Evolutionary conservation across 2,329 filamentous ascomycete genomes (phyloP), one percentile per base, ranked within the genome.

Genomic region (Cercospora sojina): DNA sequence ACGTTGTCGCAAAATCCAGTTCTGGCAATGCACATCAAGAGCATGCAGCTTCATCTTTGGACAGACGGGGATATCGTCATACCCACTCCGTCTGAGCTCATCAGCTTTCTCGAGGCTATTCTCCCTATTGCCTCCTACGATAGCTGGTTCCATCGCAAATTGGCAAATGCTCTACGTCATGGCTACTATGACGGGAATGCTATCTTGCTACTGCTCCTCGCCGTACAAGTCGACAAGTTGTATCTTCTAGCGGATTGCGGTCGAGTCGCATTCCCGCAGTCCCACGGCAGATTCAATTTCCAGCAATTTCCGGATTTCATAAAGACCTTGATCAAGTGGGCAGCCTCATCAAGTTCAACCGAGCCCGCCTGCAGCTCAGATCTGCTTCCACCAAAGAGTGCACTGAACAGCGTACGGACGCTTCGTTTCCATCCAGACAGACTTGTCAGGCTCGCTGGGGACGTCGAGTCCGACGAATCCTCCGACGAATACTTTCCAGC

Each of bases 141-240:
- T 25, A 43, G 35, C 20, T n/a, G 38, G 25, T 32, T 59, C 20
- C 55, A 59, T 57, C 29, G 2, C 20, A 32, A 47, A n/a, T 3
- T 64, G 38, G 27, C 20, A 3, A 16, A 20, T 3, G 43, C 35
- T 23, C 38, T 64, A n/a, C 27, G 27, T 16, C 25, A 31, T 18
- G 62, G 53, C 8, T 27, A 38, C 27, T 38, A 59, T 35, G 55
- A 64, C 27, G 41, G 32, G 1, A 29, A 59, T 16, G 55, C 25
- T 29, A 51, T 64, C 35, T 32, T 64, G 13, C 62, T 64, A 10
- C 12, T 64, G 18, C 27, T 64, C 3, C 53, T 64, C 29, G 53
- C 62, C 1, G n/a, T 5, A 25, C 38, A 49, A 4, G 38, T 58
- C 18, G 38, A 51, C 29, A 3, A 25, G 2, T 3, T 51, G 47